Conservation (phyloP, 495 filamentous ascomycete genomes). For the Platismatia glauca region DNA sequence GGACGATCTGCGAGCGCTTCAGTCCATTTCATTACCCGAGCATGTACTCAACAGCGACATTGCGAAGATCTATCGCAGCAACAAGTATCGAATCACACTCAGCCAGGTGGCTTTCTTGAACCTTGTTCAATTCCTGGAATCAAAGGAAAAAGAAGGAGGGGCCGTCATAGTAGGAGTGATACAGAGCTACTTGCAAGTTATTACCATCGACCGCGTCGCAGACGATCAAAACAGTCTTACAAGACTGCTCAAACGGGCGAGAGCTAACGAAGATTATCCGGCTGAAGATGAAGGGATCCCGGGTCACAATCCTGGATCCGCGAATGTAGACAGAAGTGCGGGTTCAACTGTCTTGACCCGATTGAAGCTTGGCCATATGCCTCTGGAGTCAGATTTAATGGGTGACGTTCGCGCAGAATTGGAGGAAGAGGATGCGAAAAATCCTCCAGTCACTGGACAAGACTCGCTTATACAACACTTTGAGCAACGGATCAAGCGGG, state of each 20-base stretch:
- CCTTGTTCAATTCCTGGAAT: constrained; percentile 80
- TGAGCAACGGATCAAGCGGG: constrained; percentile 77
- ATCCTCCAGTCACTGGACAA: constrained; percentile 57
- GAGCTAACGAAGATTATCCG: constrained; percentile 53
- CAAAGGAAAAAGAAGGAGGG: constrained; percentile 69
- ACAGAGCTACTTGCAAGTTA: constrained; percentile 62
- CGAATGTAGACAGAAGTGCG: constrained; percentile 60
- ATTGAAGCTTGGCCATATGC: constrained; percentile 68
- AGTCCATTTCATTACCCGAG: constrained; percentile 59
- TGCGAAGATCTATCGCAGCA: constrained; percentile 66
- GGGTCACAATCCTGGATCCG: constrained; percentile 78
- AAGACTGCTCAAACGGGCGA: constrained; percentile 58
- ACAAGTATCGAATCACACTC: constrained; percentile 80
- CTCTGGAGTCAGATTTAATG: constrained; percentile 67
- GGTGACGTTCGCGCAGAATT: constrained; percentile 76
- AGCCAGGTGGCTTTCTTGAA: constrained; percentile 69
- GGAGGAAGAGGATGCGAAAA: constrained; percentile 63
- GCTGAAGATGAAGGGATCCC: constrained; percentile 89
- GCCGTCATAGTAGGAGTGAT: constrained; percentile 64
- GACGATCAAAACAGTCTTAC: constrained; percentile 75
- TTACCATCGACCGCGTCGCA: constrained; percentile 62
- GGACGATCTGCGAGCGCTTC: constrained; percentile 63
- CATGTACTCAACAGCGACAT: constrained; percentile 65
- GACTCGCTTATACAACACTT: constrained; percentile 65
- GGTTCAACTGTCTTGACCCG: constrained; percentile 43